Base-by-base conservation (phyloP, 2,329 filamentous ascomycete species). In the Aspergillus tubingensis region DNA sequence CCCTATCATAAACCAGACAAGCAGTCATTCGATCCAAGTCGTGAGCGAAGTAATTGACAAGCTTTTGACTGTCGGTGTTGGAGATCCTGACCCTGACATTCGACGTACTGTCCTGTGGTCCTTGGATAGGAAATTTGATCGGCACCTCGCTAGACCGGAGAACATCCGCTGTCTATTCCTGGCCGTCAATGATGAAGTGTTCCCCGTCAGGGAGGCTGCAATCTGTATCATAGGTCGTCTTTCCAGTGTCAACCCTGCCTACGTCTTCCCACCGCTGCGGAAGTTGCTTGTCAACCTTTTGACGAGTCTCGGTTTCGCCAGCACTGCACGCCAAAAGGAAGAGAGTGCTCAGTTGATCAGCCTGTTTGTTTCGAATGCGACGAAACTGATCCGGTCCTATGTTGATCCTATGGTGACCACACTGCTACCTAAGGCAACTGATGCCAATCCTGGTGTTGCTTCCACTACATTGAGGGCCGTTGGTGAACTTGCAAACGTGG, bases 21-120 rank as follows among this genome's bases (percentile, higher is more conserved):
- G 95, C 74, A 91, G 94, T 66, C 95, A 99, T 75, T 94, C 95
- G 0, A 91, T 98, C 43, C 92, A 97, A 74, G 95, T 99, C 27
- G 96, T 99, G 49, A 91, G 94, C 58, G 95, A 99, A 74, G 95
- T 99, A 32, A 96, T 99, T 60, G 93, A 98, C 77, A 97, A 95
- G 72, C 86, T 99, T 0, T 82, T 99, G 63, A 97, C 94, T 0
- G 93, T 98, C 41, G 94, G 92, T 53, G 91, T 99, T 27, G 95
- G 94, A 13, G 95, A 99, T 72, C 88, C 90, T 1, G 92, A 97
- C 67, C 85, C 92, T 13, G 90, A 90, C 67, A 99, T 99, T 65
- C 88, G 95, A 61, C 85, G 88, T 69, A 96, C 92, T 0, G 94
- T 99, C 3, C 83, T 99, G 21, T 87, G 89, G 53, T 95, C 95